phyloP scores from a whole-genome alignment of 805 yeast genomes.

The Saturnispora gosingensis region DNA sequence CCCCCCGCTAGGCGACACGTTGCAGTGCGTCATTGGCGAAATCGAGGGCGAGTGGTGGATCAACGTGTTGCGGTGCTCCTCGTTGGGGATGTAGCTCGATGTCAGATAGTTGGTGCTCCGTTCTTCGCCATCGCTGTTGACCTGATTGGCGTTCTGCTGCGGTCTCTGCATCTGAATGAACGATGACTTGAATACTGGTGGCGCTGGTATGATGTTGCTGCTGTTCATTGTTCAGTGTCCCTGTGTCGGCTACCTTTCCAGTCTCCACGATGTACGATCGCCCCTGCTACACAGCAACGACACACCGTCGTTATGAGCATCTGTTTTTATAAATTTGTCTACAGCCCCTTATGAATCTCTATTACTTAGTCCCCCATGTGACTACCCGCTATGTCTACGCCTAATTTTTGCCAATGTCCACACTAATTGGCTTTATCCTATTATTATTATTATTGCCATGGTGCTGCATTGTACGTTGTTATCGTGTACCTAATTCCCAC shows the following conservation, averaged over 20 bases:
- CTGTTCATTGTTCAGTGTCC: background rate
- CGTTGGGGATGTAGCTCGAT: constrained; percentile 23
- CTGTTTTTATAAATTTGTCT: background rate
- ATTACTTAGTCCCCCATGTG: background rate
- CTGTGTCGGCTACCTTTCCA: background rate
- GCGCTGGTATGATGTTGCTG: constrained; percentile 30
- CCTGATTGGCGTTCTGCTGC: background rate
- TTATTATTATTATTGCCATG: background rate
- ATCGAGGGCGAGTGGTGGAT: constrained; percentile 26
- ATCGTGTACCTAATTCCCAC: background rate
- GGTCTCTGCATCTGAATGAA: constrained; percentile 35
- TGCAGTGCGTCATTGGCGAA: constrained; percentile 23
- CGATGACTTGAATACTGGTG: constrained; percentile 39
- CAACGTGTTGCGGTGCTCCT: constrained; percentile 19
- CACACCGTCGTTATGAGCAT: background rate
- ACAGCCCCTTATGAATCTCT: background rate
- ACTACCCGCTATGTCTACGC: background rate
- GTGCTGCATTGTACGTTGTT: background rate
- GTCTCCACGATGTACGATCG: background rate
- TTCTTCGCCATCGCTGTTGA: background rate
- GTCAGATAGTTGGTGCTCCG: constrained; percentile 24
- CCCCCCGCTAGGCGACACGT: background rate
- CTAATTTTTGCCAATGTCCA: background rate
- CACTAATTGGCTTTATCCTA: background rate
- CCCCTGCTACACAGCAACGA: background rate